Base-by-base conservation (phyloP, 768 basidiomycete species). In the Leccinellum rugosiceps region DNA sequence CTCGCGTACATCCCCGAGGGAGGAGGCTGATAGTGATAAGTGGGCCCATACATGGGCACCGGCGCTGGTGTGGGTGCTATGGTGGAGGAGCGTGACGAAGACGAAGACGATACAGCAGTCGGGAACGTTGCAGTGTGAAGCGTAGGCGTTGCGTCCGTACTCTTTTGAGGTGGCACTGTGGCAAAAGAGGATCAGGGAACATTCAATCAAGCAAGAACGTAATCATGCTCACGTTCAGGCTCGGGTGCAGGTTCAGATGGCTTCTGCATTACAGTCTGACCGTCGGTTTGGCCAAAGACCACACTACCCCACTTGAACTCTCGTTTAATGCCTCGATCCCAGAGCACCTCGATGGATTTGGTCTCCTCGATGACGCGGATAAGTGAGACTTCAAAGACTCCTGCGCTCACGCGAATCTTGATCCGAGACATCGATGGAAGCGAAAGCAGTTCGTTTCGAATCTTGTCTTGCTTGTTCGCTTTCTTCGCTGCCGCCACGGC, bases 301-400 rank as follows among this genome's bases (percentile, higher is more conserved):
- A 92, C 83, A 63, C 84, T 86, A 28, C 85, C 82, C 90, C 90
- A 92, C 69, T 89, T 91, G 67, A 92, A 89, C 68, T 91, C 89
- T 54, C 83, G 78, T 72, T 85, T 88, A 35, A 83, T 62, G 8
- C 85, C 86, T 26, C 81, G 77, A 66, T 91, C 90, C 88, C 92
- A 94, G 7, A 90, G 69, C 4, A 95, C 92, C 67, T 88, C 86
- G 1, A 95, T 86, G 9, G 85, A 85, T 51, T 81, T 78, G 1
- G 78, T 80, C 61, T 86, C 88, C 60, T 87, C 85, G 34, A 88
- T 74, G 17, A 92, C 86, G 57, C 83, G 80, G 14, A 90, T 67
- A 34, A 96, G 77, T 6, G 85, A 87, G 5, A 94, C 92, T 68
- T 95, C 92, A 68, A 92, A 95, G 31, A 90, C 86, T 5, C 94